Conservation (phyloP, 1,284 basidiomycete species). For the Ganoderma meredithae region DNA sequence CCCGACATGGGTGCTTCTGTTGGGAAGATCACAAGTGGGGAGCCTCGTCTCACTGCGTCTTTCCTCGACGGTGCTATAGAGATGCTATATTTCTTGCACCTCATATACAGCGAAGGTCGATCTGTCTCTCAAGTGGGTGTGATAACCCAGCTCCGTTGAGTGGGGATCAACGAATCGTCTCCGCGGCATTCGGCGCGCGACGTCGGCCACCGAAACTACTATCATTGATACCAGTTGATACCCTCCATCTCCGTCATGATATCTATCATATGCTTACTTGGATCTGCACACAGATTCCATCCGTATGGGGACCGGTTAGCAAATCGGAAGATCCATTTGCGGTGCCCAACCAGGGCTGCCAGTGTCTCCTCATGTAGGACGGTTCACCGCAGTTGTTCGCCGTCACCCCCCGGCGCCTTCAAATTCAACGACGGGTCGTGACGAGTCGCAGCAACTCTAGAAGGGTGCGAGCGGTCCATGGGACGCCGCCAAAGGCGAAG, state of each 20-base stretch:
- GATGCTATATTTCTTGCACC: too few species aligned
- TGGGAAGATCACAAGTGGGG: not conserved
- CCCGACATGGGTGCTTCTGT: not conserved
- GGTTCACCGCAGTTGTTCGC: slow-evolving; percentile 5
- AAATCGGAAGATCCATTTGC: slow-evolving; percentile 92
- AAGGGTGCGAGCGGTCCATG: not conserved
- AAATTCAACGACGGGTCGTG: slow-evolving; percentile 1
- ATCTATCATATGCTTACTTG: slow-evolving; percentile 2
- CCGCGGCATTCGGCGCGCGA: not conserved
- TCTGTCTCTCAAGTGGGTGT: too few species aligned
- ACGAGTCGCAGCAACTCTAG: slow-evolving; percentile 10
- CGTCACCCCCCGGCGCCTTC: slow-evolving; percentile 8
- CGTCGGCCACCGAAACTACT: not conserved
- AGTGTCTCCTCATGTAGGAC: slow-evolving; percentile 39
- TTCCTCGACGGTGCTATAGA: not conserved
- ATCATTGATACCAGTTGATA: slow-evolving; percentile 10
- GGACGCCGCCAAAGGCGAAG: slow-evolving; percentile 10
- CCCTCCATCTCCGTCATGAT: not conserved
- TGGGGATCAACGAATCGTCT: not conserved
- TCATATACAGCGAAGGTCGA: not conserved
- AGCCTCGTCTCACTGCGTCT: not conserved
- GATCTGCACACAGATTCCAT: slow-evolving; percentile 69
- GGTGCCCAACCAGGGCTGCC: slow-evolving; percentile 70
- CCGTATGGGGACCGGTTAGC: slow-evolving; percentile 92
- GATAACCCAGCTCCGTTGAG: not conserved